Evolutionary conservation across 1,284 basidiomycete species (phyloP), one percentile per base, ranked within the genome.

Genomic region (Polyporus tsugae): DNA sequence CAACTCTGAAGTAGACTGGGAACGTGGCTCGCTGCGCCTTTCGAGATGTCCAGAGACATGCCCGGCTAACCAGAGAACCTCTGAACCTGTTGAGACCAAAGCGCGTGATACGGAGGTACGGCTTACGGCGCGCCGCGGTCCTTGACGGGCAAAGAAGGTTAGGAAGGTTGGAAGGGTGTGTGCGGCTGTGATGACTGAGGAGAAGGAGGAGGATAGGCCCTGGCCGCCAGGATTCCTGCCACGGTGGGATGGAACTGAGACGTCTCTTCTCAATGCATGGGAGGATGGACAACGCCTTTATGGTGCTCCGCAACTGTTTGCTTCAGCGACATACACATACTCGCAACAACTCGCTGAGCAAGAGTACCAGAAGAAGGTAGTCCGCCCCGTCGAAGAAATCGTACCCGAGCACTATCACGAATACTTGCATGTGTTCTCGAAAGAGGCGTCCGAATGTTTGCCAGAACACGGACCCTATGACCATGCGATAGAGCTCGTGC

Each of bases 401-500:
- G 39, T 39, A 13, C 39, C 39, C 1, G 13, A 39, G 39, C 39
- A 39, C 39, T 29, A 29, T 29, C 2, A 29, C 29, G 2, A 29
- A 29, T 29, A 41, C 39, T 11, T 41, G 39, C 39, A 15, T 41
- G 39, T 41, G 15, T 41, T 41, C 39, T 41, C 39, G 9, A 41
- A 41, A 15, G 39, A 41, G 39, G 49, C 58, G 6, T 61, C 38
- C 19, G 39, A 57, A 6, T 1, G 13, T 1, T 35, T 66, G 6
- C 65, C 52, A 2, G 61, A 59, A 2, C 44, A 35, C 13, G 25
- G 61, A 1, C 61, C 63, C 3, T 67, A 64, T 17, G 60, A 70
- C 42, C 60, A 70, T 22, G 65, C 38, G 2, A 67, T 67, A 1
- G 66, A 71, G 19, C 61, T 71, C 0, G 4, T 36, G 1, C 66